Base-by-base conservation (phyloP, 768 basidiomycete genomes). In the Erythrobasidium yunnanense region DNA sequence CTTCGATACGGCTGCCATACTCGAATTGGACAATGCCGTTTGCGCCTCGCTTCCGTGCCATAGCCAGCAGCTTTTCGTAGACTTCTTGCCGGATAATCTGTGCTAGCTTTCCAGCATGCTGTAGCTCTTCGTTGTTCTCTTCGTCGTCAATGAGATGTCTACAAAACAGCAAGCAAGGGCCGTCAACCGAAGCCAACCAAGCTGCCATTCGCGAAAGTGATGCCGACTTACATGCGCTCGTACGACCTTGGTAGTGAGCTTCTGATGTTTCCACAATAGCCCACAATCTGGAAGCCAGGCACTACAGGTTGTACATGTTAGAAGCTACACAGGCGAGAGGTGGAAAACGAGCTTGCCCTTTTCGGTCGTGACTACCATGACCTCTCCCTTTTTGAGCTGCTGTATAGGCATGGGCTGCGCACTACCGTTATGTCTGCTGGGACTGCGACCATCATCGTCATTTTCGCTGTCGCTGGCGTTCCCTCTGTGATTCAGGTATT, bases 31-130 rank as follows among this genome's bases (percentile, higher is more conserved):
- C 33, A 27, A 51, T 51, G 2, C 47, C 60, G 33, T 63, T 63
- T 22, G 60, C 60, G 46, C 46, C 49, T 11, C 60, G 32, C n/a
- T 49, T n/a, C 13, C 47, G 6, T 18, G 60, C 60, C 32, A 47
- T 23, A n/a, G 45, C 60, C 4, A 63, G 23, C 3, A 49, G 18
- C 30, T 51, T 49, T 18, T 63, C 60, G 46, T 23, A 32, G 13
- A 18, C 60, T 63, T 63, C 60, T 25, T 63, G 60, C 25, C 60
- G 60, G 7, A 63, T 49, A 30, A 63, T 63, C 27, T 51, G 32
- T 13, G 42, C 27, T 35, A 63, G 20, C 18, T 51, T n/a, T 17
- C 29, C n/a, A 6, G 47, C 60, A 33, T 34, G 30, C 15, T 27
- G 2, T 8, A 49, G 20, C 46, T 63, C 60, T 51, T 50, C 60